These are phyloP conservation scores for Cyclotella sp. DNA, from an alignment of 108 stramenopile genomes.

Conservation along the genomic window DNA sequence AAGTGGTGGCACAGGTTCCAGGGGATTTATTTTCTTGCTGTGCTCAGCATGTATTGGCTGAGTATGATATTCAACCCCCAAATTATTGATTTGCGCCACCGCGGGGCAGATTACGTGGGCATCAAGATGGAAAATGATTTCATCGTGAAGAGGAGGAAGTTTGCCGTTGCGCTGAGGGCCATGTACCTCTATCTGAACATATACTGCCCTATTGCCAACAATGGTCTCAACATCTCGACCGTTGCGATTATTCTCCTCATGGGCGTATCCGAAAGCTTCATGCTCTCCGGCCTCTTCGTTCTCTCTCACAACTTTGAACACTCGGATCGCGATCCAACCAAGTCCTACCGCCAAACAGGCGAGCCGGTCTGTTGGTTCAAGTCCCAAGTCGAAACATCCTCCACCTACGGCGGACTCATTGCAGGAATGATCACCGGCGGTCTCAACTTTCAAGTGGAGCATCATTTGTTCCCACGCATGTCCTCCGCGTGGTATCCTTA, in stretches of 20 bases:
- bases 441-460: constrained; percentile 95
- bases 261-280: constrained; percentile 76
- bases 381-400: constrained; percentile 89
- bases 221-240: constrained; percentile 41
- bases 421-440: constrained; percentile 89
- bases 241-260: constrained; percentile 74
- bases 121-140: constrained; percentile 82
- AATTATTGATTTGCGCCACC: constrained; percentile 77
- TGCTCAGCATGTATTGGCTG: constrained; percentile 84
- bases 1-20: constrained; percentile 80
- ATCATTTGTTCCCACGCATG: constrained; percentile 95
- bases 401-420: constrained; percentile 89
- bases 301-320: constrained; percentile 95
- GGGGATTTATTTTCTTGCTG: constrained; percentile 68
- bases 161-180: constrained; percentile 62
- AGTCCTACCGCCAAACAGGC: constrained; percentile 54
- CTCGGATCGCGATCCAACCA: constrained; percentile 83
- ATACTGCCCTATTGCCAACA: constrained; percentile 68
- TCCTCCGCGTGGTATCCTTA: constrained; percentile 94
- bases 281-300: constrained; percentile 83
- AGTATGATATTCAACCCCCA: constrained; percentile 83
- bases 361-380: constrained; percentile 91
- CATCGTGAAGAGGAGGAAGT: constrained; percentile 68
- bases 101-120: constrained; percentile 68
- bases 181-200: constrained; percentile 75